A percentile compares a stretch with the other conserved stretches of the same genome.
Evolutionary conservation across 2,329 filamentous ascomycete genomes (phyloP).

Genomic region (Phialocephala sp.): DNA sequence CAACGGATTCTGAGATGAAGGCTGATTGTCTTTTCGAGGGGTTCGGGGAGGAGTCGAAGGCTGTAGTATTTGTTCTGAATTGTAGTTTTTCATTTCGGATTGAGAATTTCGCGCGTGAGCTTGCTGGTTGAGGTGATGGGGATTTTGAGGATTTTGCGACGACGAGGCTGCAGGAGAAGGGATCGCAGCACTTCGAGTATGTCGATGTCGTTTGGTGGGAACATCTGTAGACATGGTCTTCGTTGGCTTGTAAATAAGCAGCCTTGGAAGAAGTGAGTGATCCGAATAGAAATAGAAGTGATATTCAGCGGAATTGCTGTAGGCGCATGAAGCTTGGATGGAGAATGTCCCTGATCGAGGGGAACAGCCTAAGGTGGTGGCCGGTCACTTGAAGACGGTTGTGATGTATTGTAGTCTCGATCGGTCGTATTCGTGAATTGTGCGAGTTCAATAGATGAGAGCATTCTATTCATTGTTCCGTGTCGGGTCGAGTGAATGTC

Average conservation of each 20-base stretch:
- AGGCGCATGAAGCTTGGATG: constrained; percentile 15
- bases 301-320: constrained; percentile 15
- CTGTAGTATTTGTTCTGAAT: constrained; percentile 28
- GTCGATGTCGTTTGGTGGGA: constrained; percentile 45
- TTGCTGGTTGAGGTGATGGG: constrained; percentile 52
- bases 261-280: constrained; percentile 34
- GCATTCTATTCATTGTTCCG: constrained; percentile 40
- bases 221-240: constrained; percentile 52
- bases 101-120: constrained; percentile 46
- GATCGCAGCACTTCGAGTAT: constrained; percentile 39
- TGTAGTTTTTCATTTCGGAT: constrained; percentile 30
- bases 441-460: constrained; percentile 28
- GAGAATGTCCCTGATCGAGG: constrained; percentile 10
- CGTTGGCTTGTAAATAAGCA: constrained; percentile 55
- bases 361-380: constrained; percentile 29
- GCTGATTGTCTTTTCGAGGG: constrained; percentile 38
- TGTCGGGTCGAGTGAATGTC: constrained; percentile 17
- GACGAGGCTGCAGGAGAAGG: constrained; percentile 33
- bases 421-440: constrained; percentile 26
- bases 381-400: constrained; percentile 32
- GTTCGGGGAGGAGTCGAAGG: constrained; percentile 44
- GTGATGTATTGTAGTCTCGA: constrained; percentile 28
- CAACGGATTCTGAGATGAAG: constrained; percentile 26
- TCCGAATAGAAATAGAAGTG: constrained; percentile 24
- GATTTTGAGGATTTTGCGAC: constrained; percentile 46